These are phyloP conservation scores for Lactarius pseudohatsudake DNA, from an alignment of 768 basidiomycete species.

Conservation along the genomic window DNA sequence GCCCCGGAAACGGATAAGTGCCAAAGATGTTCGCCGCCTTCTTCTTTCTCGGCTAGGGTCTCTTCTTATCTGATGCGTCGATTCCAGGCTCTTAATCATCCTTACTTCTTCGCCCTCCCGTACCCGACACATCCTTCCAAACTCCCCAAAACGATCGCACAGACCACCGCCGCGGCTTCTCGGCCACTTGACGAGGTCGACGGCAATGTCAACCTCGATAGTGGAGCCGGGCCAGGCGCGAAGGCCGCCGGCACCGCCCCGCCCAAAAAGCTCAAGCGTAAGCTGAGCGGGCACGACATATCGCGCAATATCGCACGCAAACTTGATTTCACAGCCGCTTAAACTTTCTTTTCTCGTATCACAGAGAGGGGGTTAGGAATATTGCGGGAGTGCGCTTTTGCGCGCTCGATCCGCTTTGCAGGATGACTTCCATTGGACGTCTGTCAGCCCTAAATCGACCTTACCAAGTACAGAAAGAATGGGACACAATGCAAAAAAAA, in stretches of 20 bases:
- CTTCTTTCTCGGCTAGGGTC: neutral
- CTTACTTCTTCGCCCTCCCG: constrained; percentile 85
- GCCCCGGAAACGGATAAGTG: constrained; percentile 76
- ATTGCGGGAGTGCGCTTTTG: neutral
- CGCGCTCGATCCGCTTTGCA: neutral
- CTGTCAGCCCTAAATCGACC: neutral
- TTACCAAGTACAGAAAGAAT: constrained; percentile 18
- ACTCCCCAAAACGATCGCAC: constrained; percentile 67
- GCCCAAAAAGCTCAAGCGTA: constrained; percentile 66
- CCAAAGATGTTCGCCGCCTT: constrained; percentile 61
- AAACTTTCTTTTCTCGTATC: neutral
- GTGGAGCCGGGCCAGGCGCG: constrained; percentile 49
- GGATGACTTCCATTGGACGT: constrained; percentile 14
- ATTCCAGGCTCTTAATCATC: constrained; percentile 74
- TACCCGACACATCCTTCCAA: constrained; percentile 87
- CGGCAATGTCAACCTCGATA: constrained; percentile 59
- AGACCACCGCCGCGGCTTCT: constrained; percentile 43
- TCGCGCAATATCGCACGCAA: constrained; percentile 62
- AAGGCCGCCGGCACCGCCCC: constrained; percentile 43
- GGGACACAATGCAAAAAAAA: constrained; percentile 23
- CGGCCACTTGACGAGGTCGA: constrained; percentile 77
- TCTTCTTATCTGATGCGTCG: constrained; percentile 5
- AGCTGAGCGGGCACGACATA: constrained; percentile 53
- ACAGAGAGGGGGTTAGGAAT: neutral
- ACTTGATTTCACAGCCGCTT: constrained; percentile 62